Conservation (phyloP, 306 rosid species). For the Gleditsia sinensis region DNA sequence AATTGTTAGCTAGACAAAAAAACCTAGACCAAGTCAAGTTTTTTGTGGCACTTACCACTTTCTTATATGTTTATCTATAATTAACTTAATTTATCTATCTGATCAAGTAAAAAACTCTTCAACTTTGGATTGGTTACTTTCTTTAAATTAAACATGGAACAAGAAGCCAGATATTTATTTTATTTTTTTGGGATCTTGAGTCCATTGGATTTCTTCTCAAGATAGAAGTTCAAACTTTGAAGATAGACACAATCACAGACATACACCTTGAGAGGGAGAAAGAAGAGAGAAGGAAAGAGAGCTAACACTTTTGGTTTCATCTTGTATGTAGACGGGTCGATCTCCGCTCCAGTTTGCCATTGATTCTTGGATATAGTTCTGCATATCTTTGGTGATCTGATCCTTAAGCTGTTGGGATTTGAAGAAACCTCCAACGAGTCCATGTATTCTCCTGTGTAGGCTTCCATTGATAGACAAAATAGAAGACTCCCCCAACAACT, state of each 20-base stretch:
- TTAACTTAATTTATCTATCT: too few relatives aligned
- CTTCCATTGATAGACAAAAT: constrained; percentile 11
- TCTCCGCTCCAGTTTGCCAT: constrained; percentile 74
- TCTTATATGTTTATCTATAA: too few relatives aligned
- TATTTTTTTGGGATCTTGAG: too few relatives aligned
- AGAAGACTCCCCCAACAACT: not conserved
- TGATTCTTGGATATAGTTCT: constrained; percentile 63
- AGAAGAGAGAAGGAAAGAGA: constrained; percentile 36
- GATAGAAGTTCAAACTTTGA: too few relatives aligned
- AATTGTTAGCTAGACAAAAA: not conserved
- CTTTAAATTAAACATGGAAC: too few relatives aligned
- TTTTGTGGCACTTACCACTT: too few relatives aligned
- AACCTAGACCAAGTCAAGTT: not conserved
- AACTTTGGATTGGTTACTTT: too few relatives aligned
- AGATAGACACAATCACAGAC: too few relatives aligned
- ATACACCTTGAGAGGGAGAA: not conserved
- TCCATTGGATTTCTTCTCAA: too few relatives aligned
- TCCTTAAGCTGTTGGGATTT: constrained; percentile 84
- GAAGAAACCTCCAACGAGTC: constrained; percentile 69
- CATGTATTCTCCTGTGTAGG: constrained; percentile 13
- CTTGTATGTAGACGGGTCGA: constrained; percentile 70
- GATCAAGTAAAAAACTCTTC: too few relatives aligned
- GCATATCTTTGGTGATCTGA: constrained; percentile 86
- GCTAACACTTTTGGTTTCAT: constrained; percentile 79
- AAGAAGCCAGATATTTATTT: too few relatives aligned